Conservation (phyloP, 2,329 filamentous ascomycete species). For the Colletotrichum spaethianum region DNA sequence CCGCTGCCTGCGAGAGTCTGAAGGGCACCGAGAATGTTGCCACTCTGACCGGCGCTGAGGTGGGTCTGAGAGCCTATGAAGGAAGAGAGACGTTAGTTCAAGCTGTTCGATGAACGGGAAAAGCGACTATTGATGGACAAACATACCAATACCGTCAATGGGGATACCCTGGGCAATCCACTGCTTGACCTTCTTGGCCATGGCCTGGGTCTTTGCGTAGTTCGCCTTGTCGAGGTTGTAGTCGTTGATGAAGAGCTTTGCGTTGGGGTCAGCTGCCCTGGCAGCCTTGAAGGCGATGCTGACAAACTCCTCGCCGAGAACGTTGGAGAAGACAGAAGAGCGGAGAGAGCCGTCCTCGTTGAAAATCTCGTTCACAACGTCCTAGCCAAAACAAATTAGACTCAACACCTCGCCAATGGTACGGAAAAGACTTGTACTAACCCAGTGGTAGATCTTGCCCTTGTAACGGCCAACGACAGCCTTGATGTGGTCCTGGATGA, state of each 20-base stretch:
- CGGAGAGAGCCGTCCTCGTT: conserved; percentile 70
- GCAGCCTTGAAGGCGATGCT: neutral
- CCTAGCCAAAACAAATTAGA: conserved; percentile 48
- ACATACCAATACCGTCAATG: neutral
- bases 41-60: neutral
- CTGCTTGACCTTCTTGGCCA: conserved; percentile 46
- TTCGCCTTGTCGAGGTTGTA: conserved; percentile 75
- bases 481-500: conserved; percentile 72
- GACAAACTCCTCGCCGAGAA: neutral
- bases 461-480: conserved; percentile 72
- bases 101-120: neutral
- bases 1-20: conserved; percentile 65
- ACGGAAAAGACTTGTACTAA: conserved; percentile 40
- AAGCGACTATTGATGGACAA: conserved; percentile 14
- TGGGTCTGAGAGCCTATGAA: neutral
- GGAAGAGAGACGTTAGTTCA: neutral
- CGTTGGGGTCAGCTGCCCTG: conserved; percentile 73
- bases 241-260: conserved; percentile 84
- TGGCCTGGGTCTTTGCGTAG: conserved; percentile 69
- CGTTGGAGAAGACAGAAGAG: neutral
- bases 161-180: neutral
- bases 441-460: conserved; percentile 74
- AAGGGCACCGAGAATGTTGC: conserved; percentile 46
- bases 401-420: neutral
- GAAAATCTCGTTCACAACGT: conserved; percentile 77